A percentile compares a stretch with the other conserved stretches of the same genome.
Evolutionary conservation across 78 protist genomes (phyloP).

Genomic region (Capsaspora owczarzaki): DNA sequence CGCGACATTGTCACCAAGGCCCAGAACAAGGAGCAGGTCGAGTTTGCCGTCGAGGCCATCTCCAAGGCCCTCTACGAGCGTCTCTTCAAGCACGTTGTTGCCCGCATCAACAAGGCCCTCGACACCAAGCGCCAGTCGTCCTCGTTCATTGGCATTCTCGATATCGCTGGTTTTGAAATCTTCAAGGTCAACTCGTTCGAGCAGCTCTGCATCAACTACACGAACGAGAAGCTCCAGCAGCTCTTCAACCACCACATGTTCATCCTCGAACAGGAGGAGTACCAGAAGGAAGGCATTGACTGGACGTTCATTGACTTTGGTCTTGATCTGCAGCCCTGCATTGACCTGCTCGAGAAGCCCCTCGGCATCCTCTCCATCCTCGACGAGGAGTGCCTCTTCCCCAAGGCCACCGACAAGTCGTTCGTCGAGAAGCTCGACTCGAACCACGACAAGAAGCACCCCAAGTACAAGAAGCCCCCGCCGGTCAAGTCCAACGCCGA

Average conservation of each 20-base stretch:
- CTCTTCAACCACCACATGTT: slow-evolving; percentile 94
- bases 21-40: slow-evolving; percentile 56
- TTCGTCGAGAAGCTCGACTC: slow-evolving; percentile 7
- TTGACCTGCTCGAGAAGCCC: slow-evolving; percentile 76
- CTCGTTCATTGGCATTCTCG: slow-evolving; percentile 78
- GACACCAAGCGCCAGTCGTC: slow-evolving; percentile 7
- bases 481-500: background rate
- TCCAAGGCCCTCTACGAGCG: slow-evolving; percentile 87
- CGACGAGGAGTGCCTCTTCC: slow-evolving; percentile 72
- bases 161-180: slow-evolving; percentile 88
- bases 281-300: slow-evolving; percentile 71
- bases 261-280: slow-evolving; percentile 84
- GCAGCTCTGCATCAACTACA: slow-evolving; percentile 92
- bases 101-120: slow-evolving; percentile 39
- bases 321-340: slow-evolving; percentile 75
- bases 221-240: slow-evolving; percentile 96
- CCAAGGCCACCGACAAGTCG: slow-evolving; percentile 36
- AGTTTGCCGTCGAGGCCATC: slow-evolving; percentile 74
- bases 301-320: slow-evolving; percentile 81
- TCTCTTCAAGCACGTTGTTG: slow-evolving; percentile 83
- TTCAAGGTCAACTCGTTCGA: slow-evolving; percentile 85
- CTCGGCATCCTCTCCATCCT: slow-evolving; percentile 63
- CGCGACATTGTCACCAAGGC: slow-evolving; percentile 61
- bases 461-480: slow-evolving; percentile 32
- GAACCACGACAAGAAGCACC: background rate